Base-by-base conservation (phyloP, 768 basidiomycete genomes). In the Tricholomella constricta region DNA sequence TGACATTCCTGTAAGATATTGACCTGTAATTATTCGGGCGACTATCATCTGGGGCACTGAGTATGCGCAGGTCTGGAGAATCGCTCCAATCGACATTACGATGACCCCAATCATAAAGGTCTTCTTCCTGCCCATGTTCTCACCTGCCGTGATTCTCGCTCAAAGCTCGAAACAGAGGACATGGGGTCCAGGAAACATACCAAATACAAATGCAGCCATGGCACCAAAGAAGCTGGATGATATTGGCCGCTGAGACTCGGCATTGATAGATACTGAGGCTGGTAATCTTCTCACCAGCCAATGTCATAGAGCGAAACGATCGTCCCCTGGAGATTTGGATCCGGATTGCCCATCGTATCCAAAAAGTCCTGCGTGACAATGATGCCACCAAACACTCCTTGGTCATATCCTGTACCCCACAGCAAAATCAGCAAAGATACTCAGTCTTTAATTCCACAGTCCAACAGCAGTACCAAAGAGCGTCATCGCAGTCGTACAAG, bases 271-370 rank as follows among this genome's bases (percentile, higher is more conserved):
- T n/a, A n/a, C n/a, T n/a, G n/a, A n/a, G n/a, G n/a, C n/a, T n/a
- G n/a, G n/a, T n/a, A n/a, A n/a, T n/a, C n/a, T n/a, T 56, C 71
- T 20, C 48, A 77, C 76, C 76, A 78, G 36, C 77, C 78, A 51
- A 80, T 78, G 55, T 80, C 78, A 48, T 80, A 78, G n/a, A 80
- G 47, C 10, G 77, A 78, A 12, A 80, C 78, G 48, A 80, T 79
- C 3, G 77, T 75, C 6, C 78, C 78, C 51, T 79, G 77, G 23
- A 80, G 63, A 44, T 66, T 67, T 2, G 77, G 67, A 52, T 72
- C 62, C 10, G 77, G 78, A 61, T 78, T 72, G 2, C 77, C 77
- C 77, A 79, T 78, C 8, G 71, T 75, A 11, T 76, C 57, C 51
- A 79, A 59, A 58, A 80, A 79, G 56, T 72, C 64, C 22, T 69